Evolutionary conservation across 1,284 basidiomycete species (phyloP).

Genomic region (Retiboletus fuscus): DNA sequence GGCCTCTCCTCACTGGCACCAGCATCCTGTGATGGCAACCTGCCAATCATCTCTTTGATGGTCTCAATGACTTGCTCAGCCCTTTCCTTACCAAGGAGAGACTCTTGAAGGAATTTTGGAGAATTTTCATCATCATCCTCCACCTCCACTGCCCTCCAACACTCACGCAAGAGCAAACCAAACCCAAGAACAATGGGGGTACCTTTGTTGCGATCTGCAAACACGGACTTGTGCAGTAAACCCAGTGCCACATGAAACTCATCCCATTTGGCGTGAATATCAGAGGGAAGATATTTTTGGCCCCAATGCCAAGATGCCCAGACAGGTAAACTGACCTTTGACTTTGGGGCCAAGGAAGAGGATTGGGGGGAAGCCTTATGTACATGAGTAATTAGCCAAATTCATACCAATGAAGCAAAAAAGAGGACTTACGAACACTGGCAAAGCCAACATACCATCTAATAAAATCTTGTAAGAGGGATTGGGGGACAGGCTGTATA

Average conservation of each 20-base stretch:
- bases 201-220: slow-evolving; percentile 1
- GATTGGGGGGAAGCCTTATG: neutral
- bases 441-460: neutral
- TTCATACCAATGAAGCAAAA: neutral
- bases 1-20: neutral
- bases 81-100: neutral
- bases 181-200: neutral
- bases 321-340: neutral
- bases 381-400: neutral
- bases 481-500: neutral
- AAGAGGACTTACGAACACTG: neutral
- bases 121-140: slow-evolving; percentile 6
- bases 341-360: neutral
- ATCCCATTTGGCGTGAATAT: neutral
- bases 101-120: neutral
- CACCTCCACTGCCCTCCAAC: slow-evolving; percentile 4
- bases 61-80: neutral
- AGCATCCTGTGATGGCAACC: neutral
- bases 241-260: neutral
- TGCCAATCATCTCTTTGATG: neutral
- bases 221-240: neutral
- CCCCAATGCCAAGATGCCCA: slow-evolving; percentile 2
- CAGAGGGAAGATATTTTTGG: neutral
- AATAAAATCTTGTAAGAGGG: neutral
- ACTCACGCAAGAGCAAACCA: neutral